A percentile compares a stretch with the other conserved stretches of the same genome.
Evolutionary conservation across 805 yeast genomes (phyloP).

Genomic region (Trichomonascus vanleenenianus): DNA sequence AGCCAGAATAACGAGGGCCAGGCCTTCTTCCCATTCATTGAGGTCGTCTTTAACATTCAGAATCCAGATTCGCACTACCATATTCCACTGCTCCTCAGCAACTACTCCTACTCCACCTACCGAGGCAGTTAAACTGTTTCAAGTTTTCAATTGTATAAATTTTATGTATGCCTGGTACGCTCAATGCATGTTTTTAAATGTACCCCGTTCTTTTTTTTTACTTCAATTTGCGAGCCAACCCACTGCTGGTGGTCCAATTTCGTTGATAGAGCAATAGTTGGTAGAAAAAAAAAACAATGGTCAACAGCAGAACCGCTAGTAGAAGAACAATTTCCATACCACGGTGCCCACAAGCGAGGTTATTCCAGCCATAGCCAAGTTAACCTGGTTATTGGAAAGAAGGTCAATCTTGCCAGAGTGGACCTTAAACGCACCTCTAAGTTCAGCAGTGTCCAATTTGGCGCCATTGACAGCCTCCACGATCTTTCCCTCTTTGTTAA

Average conservation of each 20-base stretch:
- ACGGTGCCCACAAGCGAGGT: conserved; percentile 26
- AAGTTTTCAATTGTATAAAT: not conserved
- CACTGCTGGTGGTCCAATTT: too few relatives aligned
- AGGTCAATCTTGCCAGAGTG: conserved; percentile 30
- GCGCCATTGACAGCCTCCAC: conserved; percentile 27
- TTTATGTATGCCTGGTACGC: not conserved
- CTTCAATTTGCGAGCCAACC: too few relatives aligned
- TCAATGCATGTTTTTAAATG: too few relatives aligned
- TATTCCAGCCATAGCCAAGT: conserved; percentile 29
- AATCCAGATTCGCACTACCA: conserved; percentile 77
- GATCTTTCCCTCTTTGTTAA: conserved; percentile 31
- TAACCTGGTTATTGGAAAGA: conserved; percentile 36
- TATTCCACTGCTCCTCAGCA: conserved; percentile 76
- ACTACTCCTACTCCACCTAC: conserved; percentile 84
- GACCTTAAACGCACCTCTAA: conserved; percentile 15
- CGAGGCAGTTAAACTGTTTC: conserved; percentile 57
- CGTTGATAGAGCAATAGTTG: too few relatives aligned
- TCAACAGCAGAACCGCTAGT: not conserved
- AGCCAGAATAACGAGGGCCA: conserved; percentile 26
- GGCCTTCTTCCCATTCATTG: conserved; percentile 84
- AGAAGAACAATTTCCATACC: not conserved
- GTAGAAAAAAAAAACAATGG: too few relatives aligned
- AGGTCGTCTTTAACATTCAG: conserved; percentile 61
- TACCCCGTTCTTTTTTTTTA: too few relatives aligned
- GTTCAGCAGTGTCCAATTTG: conserved; percentile 9